Conservation (phyloP, 768 basidiomycete genomes). For the Chalciporus piperatus region DNA sequence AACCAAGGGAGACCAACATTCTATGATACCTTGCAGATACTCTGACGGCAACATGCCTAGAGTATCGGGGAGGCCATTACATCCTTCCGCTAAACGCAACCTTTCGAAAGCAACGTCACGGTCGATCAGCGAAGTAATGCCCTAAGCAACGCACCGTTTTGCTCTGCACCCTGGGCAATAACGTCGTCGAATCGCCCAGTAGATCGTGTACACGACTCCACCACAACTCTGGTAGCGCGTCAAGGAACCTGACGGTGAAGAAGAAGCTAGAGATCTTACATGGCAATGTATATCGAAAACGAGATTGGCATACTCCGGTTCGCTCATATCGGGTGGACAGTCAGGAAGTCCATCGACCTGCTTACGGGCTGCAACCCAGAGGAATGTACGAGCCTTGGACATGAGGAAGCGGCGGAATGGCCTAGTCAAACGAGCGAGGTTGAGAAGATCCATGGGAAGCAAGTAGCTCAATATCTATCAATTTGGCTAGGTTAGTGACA, state of each 20-base stretch:
- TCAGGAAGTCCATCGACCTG: background rate
- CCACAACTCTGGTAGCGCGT: no score
- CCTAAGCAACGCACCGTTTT: background rate
- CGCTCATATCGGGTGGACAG: background rate
- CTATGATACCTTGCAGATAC: no score
- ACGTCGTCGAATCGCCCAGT: background rate
- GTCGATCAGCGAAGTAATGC: background rate
- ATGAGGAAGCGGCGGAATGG: background rate
- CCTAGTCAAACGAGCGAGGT: background rate
- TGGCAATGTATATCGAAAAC: slow-evolving; percentile 18
- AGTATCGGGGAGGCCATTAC: no score
- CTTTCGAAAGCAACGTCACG: background rate
- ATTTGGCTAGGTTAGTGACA: background rate
- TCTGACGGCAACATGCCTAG: no score
- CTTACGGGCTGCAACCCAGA: background rate
- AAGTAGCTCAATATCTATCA: background rate
- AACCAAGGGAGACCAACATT: background rate
- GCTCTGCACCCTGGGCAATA: background rate
- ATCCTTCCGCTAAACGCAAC: background rate
- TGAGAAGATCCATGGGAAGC: background rate
- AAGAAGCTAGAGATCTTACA: background rate
- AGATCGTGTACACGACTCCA: background rate
- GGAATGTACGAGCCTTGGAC: background rate
- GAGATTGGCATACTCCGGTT: background rate
- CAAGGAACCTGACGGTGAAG: background rate